phyloP scores from a whole-genome alignment of 306 rosid species.

The Inga oerstediana region DNA sequence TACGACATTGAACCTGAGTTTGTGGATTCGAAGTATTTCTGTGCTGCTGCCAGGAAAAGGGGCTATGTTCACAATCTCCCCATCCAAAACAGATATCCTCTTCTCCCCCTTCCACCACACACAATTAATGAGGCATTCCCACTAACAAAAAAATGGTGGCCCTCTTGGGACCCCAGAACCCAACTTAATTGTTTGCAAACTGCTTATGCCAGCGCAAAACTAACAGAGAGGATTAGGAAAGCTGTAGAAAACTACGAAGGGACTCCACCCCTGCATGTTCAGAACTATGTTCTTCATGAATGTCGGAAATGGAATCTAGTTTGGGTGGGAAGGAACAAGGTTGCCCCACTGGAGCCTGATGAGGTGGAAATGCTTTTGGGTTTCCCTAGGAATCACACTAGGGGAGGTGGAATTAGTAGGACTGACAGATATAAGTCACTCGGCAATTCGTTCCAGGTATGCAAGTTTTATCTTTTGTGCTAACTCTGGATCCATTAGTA shows the following conservation, averaged over 20 bases:
- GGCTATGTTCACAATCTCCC: slow-evolving; percentile 97
- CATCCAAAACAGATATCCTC: slow-evolving; percentile 67
- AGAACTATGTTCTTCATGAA: slow-evolving; percentile 65
- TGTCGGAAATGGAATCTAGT: slow-evolving; percentile 96
- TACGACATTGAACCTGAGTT: slow-evolving; percentile 87
- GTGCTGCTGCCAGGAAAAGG: slow-evolving; percentile 92
- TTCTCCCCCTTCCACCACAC: slow-evolving; percentile 78
- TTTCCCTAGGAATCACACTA: slow-evolving; percentile 90
- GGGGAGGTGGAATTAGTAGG: slow-evolving; percentile 97
- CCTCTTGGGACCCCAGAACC: slow-evolving; percentile 81
- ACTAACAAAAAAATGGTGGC: slow-evolving; percentile 93
- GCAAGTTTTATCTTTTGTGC: slow-evolving; percentile 13
- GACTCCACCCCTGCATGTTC: slow-evolving; percentile 60
- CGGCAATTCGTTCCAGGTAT: slow-evolving; percentile 96
- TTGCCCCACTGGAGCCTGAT: slow-evolving; percentile 93
- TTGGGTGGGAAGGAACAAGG: slow-evolving; percentile 97
- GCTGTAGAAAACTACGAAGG: slow-evolving; percentile 64
- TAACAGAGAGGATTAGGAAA: slow-evolving; percentile 74
- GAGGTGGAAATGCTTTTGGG: slow-evolving; percentile 90
- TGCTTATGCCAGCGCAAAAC: slow-evolving; percentile 66
- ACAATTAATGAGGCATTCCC: slow-evolving; percentile 83
- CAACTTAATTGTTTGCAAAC: slow-evolving; percentile 88
- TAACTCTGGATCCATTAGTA: neutral
- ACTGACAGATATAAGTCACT: slow-evolving; percentile 93
- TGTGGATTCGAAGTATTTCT: slow-evolving; percentile 87